Base-by-base conservation (phyloP, 352 stramenopile species). In the Pythium guiyangense region DNA sequence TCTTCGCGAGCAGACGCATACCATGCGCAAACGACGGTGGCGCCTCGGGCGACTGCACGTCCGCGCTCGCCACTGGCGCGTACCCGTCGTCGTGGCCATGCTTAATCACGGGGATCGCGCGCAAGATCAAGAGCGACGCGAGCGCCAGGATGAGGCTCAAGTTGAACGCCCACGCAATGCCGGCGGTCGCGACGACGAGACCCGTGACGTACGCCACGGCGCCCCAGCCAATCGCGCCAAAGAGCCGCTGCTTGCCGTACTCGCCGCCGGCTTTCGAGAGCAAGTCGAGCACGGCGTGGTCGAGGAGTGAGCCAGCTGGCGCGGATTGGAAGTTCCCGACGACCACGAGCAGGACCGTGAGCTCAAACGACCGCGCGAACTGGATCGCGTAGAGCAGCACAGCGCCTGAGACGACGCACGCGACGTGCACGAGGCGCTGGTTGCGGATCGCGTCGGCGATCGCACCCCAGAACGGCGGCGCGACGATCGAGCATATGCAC, bases 211-310 rank as follows among this genome's bases (percentile, higher is more conserved):
- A 93, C 10, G 80, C 84, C 25, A 67, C 63, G 18, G 66, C 48
- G 9, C 84, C 84, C 57, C 79, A 93, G 27, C 84, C 84, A 31
- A 93, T 65, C 2, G 84, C 80, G 31, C 80, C 84, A 52, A 89
- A 91, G 54, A 93, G 68, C 0, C 84, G 80, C 63, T 93, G 84
- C 64, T 90, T 91, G 65, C 84, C 84, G 60, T 91, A 93, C 62
- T 93, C 84, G 17, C 80, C 81, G 44, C 84, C 80, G 49, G 86
- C 68, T 29, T 79, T 77, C 35, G 78, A 67, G 45, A 91, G 66
- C 44, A 93, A 67, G 40, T 81, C 72, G 10, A 93, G 62, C 31
- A 91, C 66, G 4, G 80, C 77, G 63, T 89, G 79, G 63, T 93
- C 84, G 29, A 91, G 57, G 46, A 93, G 57, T 29, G 84, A 87